Conservation (phyloP, 2,329 filamentous ascomycete genomes). For the Talaromyces verruculosus region DNA sequence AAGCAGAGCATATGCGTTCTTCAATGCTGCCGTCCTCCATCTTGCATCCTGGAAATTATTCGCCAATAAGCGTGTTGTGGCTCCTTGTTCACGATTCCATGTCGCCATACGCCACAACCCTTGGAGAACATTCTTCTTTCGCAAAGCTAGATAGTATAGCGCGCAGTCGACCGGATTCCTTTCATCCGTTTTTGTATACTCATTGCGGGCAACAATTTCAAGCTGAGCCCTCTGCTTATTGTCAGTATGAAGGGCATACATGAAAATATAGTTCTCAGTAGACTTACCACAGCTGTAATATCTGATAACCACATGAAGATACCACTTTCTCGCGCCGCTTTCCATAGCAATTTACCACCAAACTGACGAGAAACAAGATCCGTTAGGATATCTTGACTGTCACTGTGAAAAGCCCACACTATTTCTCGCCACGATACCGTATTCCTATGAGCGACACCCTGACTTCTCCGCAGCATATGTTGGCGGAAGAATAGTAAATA, state of each 20-base stretch:
- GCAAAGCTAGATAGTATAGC: slow-evolving; percentile 84
- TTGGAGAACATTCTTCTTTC: slow-evolving; percentile 85
- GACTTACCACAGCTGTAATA: slow-evolving; percentile 67
- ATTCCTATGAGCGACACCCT: slow-evolving; percentile 61
- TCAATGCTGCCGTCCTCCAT: slow-evolving; percentile 86
- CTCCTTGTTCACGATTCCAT: slow-evolving; percentile 81
- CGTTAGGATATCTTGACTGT: slow-evolving; percentile 79
- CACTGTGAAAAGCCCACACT: slow-evolving; percentile 48
- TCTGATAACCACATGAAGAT: slow-evolving; percentile 95
- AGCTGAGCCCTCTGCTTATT: slow-evolving; percentile 67
- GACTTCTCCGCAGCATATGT: slow-evolving; percentile 67
- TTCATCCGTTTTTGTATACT: slow-evolving; percentile 83
- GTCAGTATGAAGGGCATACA: slow-evolving; percentile 1
- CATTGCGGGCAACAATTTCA: slow-evolving; percentile 85
- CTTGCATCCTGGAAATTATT: slow-evolving; percentile 86
- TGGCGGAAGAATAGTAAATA: slow-evolving; percentile 88
- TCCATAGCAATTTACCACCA: slow-evolving; percentile 78
- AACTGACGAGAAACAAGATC: slow-evolving; percentile 81
- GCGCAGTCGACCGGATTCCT: slow-evolving; percentile 91
- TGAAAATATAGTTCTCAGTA: not conserved
- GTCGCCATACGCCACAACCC: slow-evolving; percentile 92
- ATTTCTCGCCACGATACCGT: slow-evolving; percentile 57
- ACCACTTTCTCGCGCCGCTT: slow-evolving; percentile 79
- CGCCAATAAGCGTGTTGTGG: slow-evolving; percentile 76
- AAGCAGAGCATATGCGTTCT: slow-evolving; percentile 94